These are phyloP conservation scores for Lichtheimia ornata DNA, from an alignment of 371 early-diverging fungal species.

Conservation along the genomic window DNA sequence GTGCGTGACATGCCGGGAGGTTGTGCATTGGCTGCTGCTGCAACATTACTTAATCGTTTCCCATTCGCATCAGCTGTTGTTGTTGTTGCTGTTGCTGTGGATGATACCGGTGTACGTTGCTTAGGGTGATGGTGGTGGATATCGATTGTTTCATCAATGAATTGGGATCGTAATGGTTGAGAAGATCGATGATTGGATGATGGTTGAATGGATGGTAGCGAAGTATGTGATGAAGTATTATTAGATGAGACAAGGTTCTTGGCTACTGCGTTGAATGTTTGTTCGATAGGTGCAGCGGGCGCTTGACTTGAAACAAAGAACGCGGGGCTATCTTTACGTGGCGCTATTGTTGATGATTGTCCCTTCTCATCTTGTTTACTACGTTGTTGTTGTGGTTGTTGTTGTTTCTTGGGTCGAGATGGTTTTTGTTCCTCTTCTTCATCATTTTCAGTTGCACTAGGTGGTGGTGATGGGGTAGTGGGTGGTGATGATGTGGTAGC, in stretches of 20 bases:
- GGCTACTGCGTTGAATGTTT: conserved; percentile 39
- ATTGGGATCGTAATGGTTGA: conserved; percentile 18
- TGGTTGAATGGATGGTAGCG: not conserved
- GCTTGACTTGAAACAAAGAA: conserved; percentile 13
- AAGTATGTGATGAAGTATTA: conserved; percentile 1
- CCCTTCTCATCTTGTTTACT: not conserved
- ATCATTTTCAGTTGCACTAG: conserved; percentile 6
- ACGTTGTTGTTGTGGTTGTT: not conserved
- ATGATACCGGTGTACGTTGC: not conserved
- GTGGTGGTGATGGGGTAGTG: conserved; percentile 17
- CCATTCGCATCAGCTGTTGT: conserved; percentile 1
- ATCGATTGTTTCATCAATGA: conserved; percentile 12
- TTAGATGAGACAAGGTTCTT: conserved; percentile 24
- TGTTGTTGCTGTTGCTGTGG: conserved; percentile 6
- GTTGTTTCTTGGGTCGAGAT: not conserved
- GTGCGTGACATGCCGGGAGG: conserved; percentile 44
- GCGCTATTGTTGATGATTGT: not conserved
- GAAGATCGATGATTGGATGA: not conserved
- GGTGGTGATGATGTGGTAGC: conserved; percentile 10
- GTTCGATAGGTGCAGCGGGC: conserved; percentile 37
- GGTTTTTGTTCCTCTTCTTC: conserved; percentile 9
- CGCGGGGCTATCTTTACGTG: conserved; percentile 8
- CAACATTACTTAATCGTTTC: conserved; percentile 17
- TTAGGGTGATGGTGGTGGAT: not conserved
- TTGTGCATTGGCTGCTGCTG: conserved; percentile 24